A percentile compares a stretch with the other conserved stretches of the same genome.
Conservation (phyloP, 2,329 filamentous ascomycete species). For the Scedosporium minutisporum region DNA sequence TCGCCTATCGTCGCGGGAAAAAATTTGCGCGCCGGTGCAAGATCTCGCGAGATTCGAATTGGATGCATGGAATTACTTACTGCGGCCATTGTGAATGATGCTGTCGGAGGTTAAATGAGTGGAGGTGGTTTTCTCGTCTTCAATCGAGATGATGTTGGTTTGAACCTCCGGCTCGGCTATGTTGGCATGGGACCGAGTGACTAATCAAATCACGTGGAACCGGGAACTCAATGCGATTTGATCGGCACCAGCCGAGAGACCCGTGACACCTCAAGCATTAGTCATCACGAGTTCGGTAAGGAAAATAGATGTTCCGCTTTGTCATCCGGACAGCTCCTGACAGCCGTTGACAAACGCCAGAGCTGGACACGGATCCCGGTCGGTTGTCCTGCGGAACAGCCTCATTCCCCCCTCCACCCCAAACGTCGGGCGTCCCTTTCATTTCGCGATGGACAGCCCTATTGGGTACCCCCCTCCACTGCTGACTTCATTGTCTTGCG, state of each 20-base stretch:
- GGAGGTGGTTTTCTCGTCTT: constrained; percentile 5
- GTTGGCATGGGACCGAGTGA: background rate
- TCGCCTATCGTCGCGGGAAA: background rate
- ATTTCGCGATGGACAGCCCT: background rate
- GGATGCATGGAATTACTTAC: constrained; percentile 4
- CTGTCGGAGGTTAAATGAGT: constrained; percentile 6
- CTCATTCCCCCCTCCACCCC: background rate
- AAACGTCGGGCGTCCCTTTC: background rate
- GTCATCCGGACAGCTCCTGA: background rate
- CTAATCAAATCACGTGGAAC: background rate
- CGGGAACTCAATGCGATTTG: background rate
- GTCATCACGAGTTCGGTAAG: background rate
- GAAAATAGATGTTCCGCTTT: background rate
- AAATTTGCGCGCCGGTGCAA: background rate
- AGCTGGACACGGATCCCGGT: background rate
- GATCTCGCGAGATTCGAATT: background rate
- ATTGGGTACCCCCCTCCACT: background rate
- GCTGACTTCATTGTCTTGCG: background rate
- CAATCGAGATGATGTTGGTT: constrained; percentile 5
- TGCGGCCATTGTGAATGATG: constrained; percentile 7
- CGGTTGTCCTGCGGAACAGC: background rate
- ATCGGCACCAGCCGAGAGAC: background rate
- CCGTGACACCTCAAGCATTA: background rate
- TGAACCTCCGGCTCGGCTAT: constrained; percentile 5
- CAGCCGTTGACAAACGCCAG: background rate